Evolutionary conservation across 352 stramenopile species (phyloP), one percentile per base, ranked within the genome.

Genomic region (Blastocystis sp.): DNA sequence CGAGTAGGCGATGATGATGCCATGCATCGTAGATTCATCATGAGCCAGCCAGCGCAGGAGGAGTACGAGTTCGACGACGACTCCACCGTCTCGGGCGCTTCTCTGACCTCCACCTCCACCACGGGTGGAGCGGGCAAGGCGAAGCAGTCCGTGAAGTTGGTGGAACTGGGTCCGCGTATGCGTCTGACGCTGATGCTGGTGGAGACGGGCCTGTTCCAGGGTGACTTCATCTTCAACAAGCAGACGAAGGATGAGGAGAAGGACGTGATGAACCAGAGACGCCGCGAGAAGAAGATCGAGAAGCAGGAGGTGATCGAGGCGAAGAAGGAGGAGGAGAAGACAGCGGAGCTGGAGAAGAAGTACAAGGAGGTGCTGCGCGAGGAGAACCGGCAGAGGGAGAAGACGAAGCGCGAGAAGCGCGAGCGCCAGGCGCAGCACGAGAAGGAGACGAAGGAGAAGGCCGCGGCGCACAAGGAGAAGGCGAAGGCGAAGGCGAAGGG

Each of bases 141-240:
- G 96, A 99, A 91, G 97, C 94, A 74, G 45, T 17, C 66, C 10
- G 74, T 98, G 52, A 95, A 96, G 79, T 91, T 99, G 80, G 93
- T 95, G 6, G 96, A 99, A 92, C 93, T 99, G 45, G 96, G 96
- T 14, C 96, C 96, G 17, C 92, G 96, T 7, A 90, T 98, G 40
- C 96, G 93, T 19, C 90, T 98, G 43, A 94, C 96, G 89, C 91
- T 99, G 1, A 95, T 94, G 59, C 98, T 98, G 92, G 96, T 98
- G 57, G 95, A 99, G 91, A 93, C 95, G 64, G 96, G 95, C 71
- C 92, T 98, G 59, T 97, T 93, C 78, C 93, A 95, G 54, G 96
- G 96, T 59, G 96, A 98, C 90, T 94, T 98, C 64, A 92, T 99
- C 82, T 98, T 98, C 91, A 95, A 98, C 92, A 94, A 94, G n/a